Conservation (phyloP, 2,329 filamentous ascomycete genomes). For the Alternaria rosae region DNA sequence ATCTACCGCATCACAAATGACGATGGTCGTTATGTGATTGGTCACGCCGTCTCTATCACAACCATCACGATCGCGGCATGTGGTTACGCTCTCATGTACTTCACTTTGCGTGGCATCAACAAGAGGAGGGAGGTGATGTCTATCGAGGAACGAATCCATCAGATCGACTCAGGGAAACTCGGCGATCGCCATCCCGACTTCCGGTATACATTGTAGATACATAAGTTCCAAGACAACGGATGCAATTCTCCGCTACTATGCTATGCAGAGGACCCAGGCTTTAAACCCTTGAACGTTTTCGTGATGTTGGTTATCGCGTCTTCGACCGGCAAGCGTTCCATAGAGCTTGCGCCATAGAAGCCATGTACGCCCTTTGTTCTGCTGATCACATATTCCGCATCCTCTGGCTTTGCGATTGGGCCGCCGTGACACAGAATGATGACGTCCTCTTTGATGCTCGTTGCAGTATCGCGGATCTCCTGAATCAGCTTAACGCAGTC, state of each 20-base stretch:
- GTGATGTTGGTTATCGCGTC: conserved; percentile 68
- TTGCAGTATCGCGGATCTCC: conserved; percentile 68
- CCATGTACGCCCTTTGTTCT: conserved; percentile 71
- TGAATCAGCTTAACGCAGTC: conserved; percentile 70
- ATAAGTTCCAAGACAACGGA: background rate
- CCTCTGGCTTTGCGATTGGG: conserved; percentile 69
- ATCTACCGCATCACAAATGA: conserved; percentile 22
- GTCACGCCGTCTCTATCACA: conserved; percentile 38
- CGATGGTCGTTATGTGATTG: conserved; percentile 21
- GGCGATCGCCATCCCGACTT: conserved; percentile 62
- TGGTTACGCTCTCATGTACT: conserved; percentile 34
- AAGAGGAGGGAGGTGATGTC: conserved; percentile 54
- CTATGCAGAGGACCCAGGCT: conserved; percentile 8
- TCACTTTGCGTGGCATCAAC: conserved; percentile 60
- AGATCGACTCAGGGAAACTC: conserved; percentile 55
- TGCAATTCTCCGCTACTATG: background rate
- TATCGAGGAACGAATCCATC: conserved; percentile 55
- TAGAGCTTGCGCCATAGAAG: conserved; percentile 74
- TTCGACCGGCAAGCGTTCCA: conserved; percentile 74
- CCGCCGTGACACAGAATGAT: conserved; percentile 76
- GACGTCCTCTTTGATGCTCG: conserved; percentile 63
- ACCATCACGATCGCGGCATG: conserved; percentile 22
- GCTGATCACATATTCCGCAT: conserved; percentile 69
- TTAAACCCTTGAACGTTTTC: conserved; percentile 60
- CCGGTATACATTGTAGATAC: conserved; percentile 42